These are phyloP conservation scores for Candida dubliniensis DNA, from an alignment of 1,139 yeast species.

Conservation along the genomic window DNA sequence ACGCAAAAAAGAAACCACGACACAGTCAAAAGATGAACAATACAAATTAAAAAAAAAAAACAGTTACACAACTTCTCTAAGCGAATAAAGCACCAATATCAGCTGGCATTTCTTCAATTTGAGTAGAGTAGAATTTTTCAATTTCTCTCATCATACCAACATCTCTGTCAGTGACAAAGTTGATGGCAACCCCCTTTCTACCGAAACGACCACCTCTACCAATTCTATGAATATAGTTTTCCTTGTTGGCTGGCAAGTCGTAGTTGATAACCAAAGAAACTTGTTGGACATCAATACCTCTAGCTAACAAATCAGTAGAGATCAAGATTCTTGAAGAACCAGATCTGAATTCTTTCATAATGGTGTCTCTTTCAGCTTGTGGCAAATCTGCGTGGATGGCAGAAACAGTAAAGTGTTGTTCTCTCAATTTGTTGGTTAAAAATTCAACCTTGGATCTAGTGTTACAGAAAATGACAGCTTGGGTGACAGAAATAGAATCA, in stretches of 20 bases:
- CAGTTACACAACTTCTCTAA: constrained; percentile 22
- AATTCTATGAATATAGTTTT: constrained; percentile 98
- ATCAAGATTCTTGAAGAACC: constrained; percentile 97
- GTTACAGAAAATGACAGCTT: constrained; percentile 99
- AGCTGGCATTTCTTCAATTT: constrained; percentile 97
- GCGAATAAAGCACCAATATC: constrained; percentile 81
- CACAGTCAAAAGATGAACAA: constrained; percentile 4
- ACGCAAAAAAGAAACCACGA: constrained; percentile 3
- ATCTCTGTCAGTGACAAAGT: constrained; percentile 90
- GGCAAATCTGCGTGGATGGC: constrained; percentile 98
- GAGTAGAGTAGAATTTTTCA: constrained; percentile 97
- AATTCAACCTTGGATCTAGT: constrained; percentile 96
- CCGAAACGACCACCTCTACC: constrained; percentile 99
- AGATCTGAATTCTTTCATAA: constrained; percentile 98
- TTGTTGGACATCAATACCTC: constrained; percentile 99
- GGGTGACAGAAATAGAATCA: constrained; percentile 97
- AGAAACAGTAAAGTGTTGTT: constrained; percentile 89
- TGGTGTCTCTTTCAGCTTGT: constrained; percentile 95
- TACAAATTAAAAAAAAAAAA: neutral
- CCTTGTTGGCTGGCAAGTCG: constrained; percentile 96
- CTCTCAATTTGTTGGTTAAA: constrained; percentile 84
- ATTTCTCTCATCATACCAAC: constrained; percentile 95
- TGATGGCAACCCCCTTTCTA: constrained; percentile 99
- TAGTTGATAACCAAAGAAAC: constrained; percentile 97
- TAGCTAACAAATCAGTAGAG: constrained; percentile 96